Evolutionary conservation across 768 basidiomycete species (phyloP).

Genomic region (Chalciporus pseudorubinellus): DNA sequence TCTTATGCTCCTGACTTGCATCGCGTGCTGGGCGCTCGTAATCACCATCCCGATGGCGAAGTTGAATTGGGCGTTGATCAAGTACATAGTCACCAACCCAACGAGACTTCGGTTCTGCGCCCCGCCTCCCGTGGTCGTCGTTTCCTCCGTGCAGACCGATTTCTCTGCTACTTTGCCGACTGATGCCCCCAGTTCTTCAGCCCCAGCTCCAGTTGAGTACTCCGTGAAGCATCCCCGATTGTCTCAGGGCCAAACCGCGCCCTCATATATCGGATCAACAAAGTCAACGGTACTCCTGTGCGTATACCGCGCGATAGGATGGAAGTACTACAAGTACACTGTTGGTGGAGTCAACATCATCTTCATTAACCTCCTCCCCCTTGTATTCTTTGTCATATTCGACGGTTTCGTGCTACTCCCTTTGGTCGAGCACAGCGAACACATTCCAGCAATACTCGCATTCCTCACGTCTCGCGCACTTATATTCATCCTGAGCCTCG

Average conservation of each 20-base stretch:
- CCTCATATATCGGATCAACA: slow-evolving; percentile 64
- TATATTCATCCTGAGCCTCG: slow-evolving; percentile 81
- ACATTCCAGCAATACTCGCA: slow-evolving; percentile 62
- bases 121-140: slow-evolving; percentile 69
- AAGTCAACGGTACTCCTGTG: slow-evolving; percentile 89
- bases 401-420: slow-evolving; percentile 84
- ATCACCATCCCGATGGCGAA: slow-evolving; percentile 98
- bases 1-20: slow-evolving; percentile 80
- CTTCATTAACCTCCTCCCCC: slow-evolving; percentile 90
- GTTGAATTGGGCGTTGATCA: slow-evolving; percentile 91
- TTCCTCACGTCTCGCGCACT: slow-evolving; percentile 70
- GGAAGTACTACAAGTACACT: slow-evolving; percentile 98
- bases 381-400: slow-evolving; percentile 96
- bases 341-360: slow-evolving; percentile 98
- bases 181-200: slow-evolving; percentile 8
- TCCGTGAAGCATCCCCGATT: slow-evolving; percentile 72
- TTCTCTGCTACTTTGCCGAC: slow-evolving; percentile 5
- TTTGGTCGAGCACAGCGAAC: slow-evolving; percentile 59
- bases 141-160: slow-evolving; percentile 30
- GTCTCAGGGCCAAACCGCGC: slow-evolving; percentile 86
- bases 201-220: slow-evolving; percentile 42
- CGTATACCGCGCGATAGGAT: slow-evolving; percentile 87
- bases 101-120: slow-evolving; percentile 90
- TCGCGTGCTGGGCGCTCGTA: slow-evolving; percentile 93
- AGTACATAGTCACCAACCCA: slow-evolving; percentile 75